A percentile compares a stretch with the other conserved stretches of the same genome.
phyloP scores from a whole-genome alignment of 1,139 yeast species.

The Taphrina flavorubra region DNA sequence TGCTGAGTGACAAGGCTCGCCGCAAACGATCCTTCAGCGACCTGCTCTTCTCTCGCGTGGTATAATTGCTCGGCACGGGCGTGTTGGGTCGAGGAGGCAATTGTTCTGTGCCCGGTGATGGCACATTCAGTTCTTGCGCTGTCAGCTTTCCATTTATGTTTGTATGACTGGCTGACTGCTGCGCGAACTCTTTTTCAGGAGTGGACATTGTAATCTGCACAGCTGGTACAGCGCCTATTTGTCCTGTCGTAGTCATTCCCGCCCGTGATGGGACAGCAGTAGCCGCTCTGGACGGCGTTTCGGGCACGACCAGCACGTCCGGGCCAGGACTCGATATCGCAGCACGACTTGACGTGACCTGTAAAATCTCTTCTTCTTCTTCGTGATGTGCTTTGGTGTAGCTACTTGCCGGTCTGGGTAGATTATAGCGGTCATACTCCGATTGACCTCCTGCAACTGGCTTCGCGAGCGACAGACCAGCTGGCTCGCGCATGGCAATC shows the following conservation, averaged over 20 bases:
- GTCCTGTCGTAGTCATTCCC: not conserved
- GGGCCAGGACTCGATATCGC: too few relatives aligned
- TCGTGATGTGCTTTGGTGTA: too few relatives aligned
- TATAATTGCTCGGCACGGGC: slow-evolving; percentile 19
- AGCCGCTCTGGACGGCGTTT: too few relatives aligned
- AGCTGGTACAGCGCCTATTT: not conserved
- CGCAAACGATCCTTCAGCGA: slow-evolving; percentile 29
- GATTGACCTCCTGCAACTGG: not conserved
- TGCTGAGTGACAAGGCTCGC: slow-evolving; percentile 36
- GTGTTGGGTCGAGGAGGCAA: slow-evolving; percentile 17
- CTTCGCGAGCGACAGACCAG: too few relatives aligned
- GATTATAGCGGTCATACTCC: slow-evolving; percentile 4
- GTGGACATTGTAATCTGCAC: not conserved
- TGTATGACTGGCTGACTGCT: not conserved
- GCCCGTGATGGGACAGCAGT: too few relatives aligned
- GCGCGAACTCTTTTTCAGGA: not conserved
- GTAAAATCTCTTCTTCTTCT: not conserved
- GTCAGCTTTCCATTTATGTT: not conserved
- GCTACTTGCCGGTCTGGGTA: not conserved
- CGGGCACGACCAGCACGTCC: too few relatives aligned
- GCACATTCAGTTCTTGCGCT: not conserved
- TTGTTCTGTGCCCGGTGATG: not conserved
- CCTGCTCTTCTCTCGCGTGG: slow-evolving; percentile 9
- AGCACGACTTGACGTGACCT: too few relatives aligned
- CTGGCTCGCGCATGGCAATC: too few relatives aligned